Percentiles rank a stretch among this genome's conserved stretches.
phyloP scores from a whole-genome alignment of 257 asterid species.

The Fraxinus pennsylvanica region DNA sequence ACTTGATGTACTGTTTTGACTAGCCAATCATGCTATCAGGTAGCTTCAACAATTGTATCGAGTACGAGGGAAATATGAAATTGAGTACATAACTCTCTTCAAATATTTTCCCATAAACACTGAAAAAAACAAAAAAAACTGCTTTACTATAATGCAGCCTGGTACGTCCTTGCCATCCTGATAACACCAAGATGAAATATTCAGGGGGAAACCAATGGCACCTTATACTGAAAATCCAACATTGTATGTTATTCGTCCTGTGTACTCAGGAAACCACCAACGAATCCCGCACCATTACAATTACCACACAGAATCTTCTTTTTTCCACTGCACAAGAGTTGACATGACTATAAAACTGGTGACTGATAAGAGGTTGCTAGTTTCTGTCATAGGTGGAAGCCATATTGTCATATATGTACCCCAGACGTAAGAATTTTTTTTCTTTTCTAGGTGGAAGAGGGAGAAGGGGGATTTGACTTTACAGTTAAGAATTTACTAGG shows the following conservation, averaged over 20 bases:
- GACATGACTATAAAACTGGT: background rate
- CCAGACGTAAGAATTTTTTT: background rate
- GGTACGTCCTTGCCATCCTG: slow-evolving; percentile 21
- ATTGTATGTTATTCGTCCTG: slow-evolving; percentile 44
- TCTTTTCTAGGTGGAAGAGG: background rate
- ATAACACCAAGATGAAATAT: slow-evolving; percentile 26
- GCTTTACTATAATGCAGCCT: slow-evolving; percentile 7
- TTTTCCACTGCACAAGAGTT: slow-evolving; percentile 60
- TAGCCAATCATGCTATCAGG: background rate
- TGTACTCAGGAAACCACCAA: slow-evolving; percentile 92
- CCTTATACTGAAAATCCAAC: background rate
- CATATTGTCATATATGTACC: background rate
- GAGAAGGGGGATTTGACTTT: background rate
- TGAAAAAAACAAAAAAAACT: background rate
- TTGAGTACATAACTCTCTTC: background rate
- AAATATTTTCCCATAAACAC: background rate
- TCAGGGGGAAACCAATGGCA: slow-evolving; percentile 1
- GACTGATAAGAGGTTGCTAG: background rate
- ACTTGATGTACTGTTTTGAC: background rate
- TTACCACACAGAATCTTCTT: slow-evolving; percentile 76
- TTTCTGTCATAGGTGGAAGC: background rate
- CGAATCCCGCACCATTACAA: slow-evolving; percentile 92
- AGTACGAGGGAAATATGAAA: background rate
- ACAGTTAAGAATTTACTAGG: background rate
- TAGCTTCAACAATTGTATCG: background rate